Evolutionary conservation across 2,329 filamentous ascomycete genomes (phyloP), one percentile per base, ranked within the genome.

Genomic region (Metarhizium guizhouense): DNA sequence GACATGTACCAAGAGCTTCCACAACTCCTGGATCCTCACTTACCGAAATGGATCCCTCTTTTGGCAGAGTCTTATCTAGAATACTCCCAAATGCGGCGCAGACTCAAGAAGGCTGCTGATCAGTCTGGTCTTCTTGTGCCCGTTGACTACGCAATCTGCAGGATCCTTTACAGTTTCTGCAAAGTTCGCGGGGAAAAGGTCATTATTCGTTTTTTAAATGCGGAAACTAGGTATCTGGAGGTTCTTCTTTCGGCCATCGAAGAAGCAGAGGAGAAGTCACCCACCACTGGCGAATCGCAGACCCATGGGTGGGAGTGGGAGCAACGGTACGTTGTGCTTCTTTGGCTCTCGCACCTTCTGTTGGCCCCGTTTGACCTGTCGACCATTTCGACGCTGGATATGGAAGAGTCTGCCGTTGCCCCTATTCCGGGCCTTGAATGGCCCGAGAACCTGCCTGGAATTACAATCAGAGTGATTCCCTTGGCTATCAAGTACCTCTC

Each of bases 1-100:
- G 91, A 96, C 62, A 85, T 88, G 2, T 99, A 97, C 63, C 93
- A 97, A 76, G 92, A 96, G 75, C 86, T 95, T 61, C 94, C 94
- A 18, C 94, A 99, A 69, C 80, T 97, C 43, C 81, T 99, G 30
- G 94, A 99, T 71, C 83, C 90, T 10, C 82, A 93, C 69, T 78
- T 99, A 47, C 84, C 87, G 52, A 79, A 74, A 60, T 84, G 95
- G 70, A 77, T 97, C 52, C 86, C 89, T 29, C 75, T 82, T 45
- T 77, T 97, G 40, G 84, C 90, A 30, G 80, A 86, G 64, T 86
- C 88, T 18, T 95, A 93, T 64, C 74, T 96, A 20, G 81, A 83
- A 54, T 84, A 83, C 63, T 72, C 91, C 8, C 74, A 74, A 59
- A 72, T 69, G 51, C 69, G 72, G 67, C 73, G 68, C 61, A 68